Evolutionary conservation across 1,284 basidiomycete species (phyloP).

Genomic region (Termitomyces sp.): DNA sequence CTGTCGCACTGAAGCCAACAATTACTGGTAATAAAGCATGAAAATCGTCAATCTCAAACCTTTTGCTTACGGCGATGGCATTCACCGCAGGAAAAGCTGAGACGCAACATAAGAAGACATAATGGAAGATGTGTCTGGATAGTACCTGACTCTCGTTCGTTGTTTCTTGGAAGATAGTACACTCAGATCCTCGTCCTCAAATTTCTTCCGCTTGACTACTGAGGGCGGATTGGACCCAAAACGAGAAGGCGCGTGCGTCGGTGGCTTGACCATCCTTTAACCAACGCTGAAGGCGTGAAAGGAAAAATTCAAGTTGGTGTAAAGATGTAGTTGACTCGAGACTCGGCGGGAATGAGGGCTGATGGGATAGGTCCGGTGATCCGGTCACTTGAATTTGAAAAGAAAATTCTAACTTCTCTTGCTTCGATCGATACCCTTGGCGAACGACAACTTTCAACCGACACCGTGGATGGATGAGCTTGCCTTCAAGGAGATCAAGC

Average conservation of each 20-base stretch:
- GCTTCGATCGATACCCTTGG: not conserved
- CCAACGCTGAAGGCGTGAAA: not conserved
- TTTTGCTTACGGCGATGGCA: constrained; percentile 82
- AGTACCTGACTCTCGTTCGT: constrained; percentile 70
- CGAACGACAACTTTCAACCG: not conserved
- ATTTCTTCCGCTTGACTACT: constrained; percentile 53
- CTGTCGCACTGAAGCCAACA: constrained; percentile 59
- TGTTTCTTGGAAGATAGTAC: constrained; percentile 56
- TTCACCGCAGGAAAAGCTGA: constrained; percentile 80
- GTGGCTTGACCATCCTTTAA: constrained; percentile 30
- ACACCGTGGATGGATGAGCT: constrained; percentile 28
- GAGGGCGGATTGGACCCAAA: constrained; percentile 17
- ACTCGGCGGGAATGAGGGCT: constrained; percentile 9
- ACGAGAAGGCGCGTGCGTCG: constrained; percentile 19
- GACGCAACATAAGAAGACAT: not conserved
- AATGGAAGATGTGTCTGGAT: constrained; percentile 5
- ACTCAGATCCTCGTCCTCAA: constrained; percentile 51
- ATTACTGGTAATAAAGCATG: constrained; percentile 18
- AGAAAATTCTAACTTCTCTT: not conserved
- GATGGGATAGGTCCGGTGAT: constrained; percentile 15
- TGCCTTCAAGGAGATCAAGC: constrained; percentile 52
- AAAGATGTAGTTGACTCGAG: constrained; percentile 11
- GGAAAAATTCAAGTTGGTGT: constrained; percentile 7
- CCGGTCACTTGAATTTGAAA: constrained; percentile 6
- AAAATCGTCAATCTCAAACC: constrained; percentile 31